phyloP scores from a whole-genome alignment of 371 early-diverging fungal genomes.

The Quaeritorhiza haematococci region DNA sequence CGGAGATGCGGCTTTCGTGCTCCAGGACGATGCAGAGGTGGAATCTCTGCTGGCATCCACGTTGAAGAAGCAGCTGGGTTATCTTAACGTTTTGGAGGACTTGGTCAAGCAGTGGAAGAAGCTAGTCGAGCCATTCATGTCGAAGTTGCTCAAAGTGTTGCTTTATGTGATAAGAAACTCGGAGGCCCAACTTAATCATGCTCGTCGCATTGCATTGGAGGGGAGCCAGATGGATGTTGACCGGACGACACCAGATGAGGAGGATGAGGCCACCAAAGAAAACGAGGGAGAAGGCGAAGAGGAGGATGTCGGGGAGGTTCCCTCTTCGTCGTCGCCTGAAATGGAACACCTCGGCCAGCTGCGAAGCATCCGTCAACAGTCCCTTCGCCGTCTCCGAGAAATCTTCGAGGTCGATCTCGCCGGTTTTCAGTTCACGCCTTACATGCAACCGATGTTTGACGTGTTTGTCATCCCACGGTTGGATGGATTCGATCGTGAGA shows the following conservation, averaged over 20 bases:
- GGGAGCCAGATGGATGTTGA: conserved; percentile 1
- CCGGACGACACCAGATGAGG: conserved; percentile 4
- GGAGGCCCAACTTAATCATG: conserved; percentile 2
- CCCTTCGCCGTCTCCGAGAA: conserved; percentile 68
- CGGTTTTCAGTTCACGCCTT: conserved; percentile 68
- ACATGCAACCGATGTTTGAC: conserved; percentile 66
- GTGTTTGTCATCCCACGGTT: conserved; percentile 67
- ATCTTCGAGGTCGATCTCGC: conserved; percentile 65
- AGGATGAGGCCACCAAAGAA: conserved; percentile 19
- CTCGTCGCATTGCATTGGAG: conserved; percentile 8
- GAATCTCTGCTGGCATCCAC: conserved; percentile 19
- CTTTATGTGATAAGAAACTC: conserved; percentile 63
- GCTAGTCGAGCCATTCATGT: conserved; percentile 62
- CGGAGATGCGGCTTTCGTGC: conserved; percentile 1
- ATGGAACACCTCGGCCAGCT: neutral
- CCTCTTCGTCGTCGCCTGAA: neutral
- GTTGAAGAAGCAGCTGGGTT: conserved; percentile 71
- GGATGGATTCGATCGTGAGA: conserved; percentile 66
- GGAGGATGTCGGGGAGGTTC: conserved; percentile 16
- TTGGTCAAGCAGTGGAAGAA: conserved; percentile 74
- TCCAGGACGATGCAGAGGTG: neutral
- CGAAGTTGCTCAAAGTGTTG: conserved; percentile 54
- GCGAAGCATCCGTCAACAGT: conserved; percentile 55
- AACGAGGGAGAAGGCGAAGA: conserved; percentile 21
- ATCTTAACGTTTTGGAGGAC: conserved; percentile 73